A percentile compares a stretch with the other conserved stretches of the same genome.
Evolutionary conservation across 1,284 basidiomycete species (phyloP).

Genomic region (Schizophyllum commune): DNA sequence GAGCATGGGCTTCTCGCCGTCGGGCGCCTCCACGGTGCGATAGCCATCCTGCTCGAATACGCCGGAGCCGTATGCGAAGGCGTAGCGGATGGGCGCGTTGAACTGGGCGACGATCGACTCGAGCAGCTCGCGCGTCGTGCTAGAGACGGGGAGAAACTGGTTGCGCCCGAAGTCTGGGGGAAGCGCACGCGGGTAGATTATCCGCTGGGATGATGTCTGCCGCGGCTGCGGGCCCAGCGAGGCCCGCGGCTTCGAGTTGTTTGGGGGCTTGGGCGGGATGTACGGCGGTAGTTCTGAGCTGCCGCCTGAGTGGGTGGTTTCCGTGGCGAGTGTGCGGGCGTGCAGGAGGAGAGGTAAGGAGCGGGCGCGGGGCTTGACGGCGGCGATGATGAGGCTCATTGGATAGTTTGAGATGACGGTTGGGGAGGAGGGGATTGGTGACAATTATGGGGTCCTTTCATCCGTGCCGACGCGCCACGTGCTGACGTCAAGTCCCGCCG

Average conservation of each 20-base stretch:
- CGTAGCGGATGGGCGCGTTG: conserved; percentile 83
- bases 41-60: conserved; percentile 88
- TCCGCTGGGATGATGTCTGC: conserved; percentile 34
- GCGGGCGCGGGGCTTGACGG: conserved; percentile 8
- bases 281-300: conserved; percentile 27
- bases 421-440: background rate
- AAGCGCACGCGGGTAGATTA: conserved; percentile 41
- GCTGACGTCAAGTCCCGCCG: no score
- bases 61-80: conserved; percentile 92
- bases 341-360: conserved; percentile 16
- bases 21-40: conserved; percentile 16
- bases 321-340: conserved; percentile 42
- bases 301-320: conserved; percentile 26
- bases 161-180: conserved; percentile 75
- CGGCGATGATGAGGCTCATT: background rate
- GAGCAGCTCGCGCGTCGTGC: conserved; percentile 69
- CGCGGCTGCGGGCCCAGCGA: conserved; percentile 46
- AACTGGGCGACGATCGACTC: conserved; percentile 72
- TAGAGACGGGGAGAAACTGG: conserved; percentile 70
- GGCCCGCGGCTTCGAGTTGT: conserved; percentile 21
- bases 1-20: conserved; percentile 67
- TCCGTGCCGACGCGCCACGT: background rate
- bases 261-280: conserved; percentile 23
- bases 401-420: background rate
- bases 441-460: background rate